Conservation (phyloP, 805 yeast species). For the Zygosaccharomyces lentus region DNA sequence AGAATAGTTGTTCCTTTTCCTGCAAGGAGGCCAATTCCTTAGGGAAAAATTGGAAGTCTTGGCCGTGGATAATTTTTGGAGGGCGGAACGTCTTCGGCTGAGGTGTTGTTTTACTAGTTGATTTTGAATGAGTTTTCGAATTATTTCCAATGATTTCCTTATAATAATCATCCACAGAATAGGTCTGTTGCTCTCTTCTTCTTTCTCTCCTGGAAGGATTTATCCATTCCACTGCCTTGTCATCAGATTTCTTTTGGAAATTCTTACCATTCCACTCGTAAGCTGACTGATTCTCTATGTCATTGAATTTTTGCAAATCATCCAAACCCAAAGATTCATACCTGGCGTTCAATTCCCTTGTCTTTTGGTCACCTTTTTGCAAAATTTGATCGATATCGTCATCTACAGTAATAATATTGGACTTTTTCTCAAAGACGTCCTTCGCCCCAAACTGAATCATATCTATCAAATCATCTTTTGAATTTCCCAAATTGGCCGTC, state of each 20-base stretch:
- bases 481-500: slow-evolving; percentile 38
- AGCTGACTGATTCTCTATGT: slow-evolving; percentile 69
- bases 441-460: slow-evolving; percentile 98
- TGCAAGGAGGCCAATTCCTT: slow-evolving; percentile 48
- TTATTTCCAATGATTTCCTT: slow-evolving; percentile 53
- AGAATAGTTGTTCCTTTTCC: slow-evolving; percentile 61
- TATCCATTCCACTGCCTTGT: slow-evolving; percentile 52
- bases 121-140: slow-evolving; percentile 21
- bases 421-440: slow-evolving; percentile 62
- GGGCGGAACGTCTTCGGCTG: slow-evolving; percentile 48
- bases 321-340: slow-evolving; percentile 85
- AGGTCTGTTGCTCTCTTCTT: slow-evolving; percentile 73
- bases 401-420: slow-evolving; percentile 32
- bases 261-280: slow-evolving; percentile 96
- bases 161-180: slow-evolving; percentile 71
- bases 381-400: slow-evolving; percentile 83
- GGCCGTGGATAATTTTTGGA: slow-evolving; percentile 60
- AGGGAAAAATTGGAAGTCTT: slow-evolving; percentile 73
- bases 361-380: slow-evolving; percentile 74
- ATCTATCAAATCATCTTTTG: slow-evolving; percentile 79
- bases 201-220: slow-evolving; percentile 58
- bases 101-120: slow-evolving; percentile 35
- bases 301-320: slow-evolving; percentile 84
- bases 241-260: slow-evolving; percentile 39
- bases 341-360: slow-evolving; percentile 72